Base-by-base conservation (phyloP, 2,329 filamentous ascomycete species). In the Coniochaeta sp. region DNA sequence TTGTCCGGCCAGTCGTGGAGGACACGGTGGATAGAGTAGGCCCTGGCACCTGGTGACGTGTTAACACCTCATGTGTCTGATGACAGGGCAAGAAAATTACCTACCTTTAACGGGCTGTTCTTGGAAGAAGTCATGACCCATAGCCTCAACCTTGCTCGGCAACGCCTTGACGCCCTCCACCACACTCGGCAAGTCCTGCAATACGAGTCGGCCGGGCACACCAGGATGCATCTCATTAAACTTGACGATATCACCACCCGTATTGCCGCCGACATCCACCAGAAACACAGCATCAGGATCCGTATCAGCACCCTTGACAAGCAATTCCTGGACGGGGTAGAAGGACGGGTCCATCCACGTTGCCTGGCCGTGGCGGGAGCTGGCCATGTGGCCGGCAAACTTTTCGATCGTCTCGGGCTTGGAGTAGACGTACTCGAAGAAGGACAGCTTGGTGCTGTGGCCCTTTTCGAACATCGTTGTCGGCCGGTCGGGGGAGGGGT, bases 1-100 rank as follows among this genome's bases (percentile, higher is more conserved):
- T 62, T 63, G 38, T 73, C 71, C 33, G 61, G 53, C 61, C 66
- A 71, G 59, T 71, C 65, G 56, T 71, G 68, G 14, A 71, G 61
- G 8, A 67, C 57, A 1, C 58, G 61, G 53, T 69, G 67, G 62
- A 69, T 62, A 58, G 63, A 70, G 53, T 71, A 71, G 2, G 60
- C 64, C 2, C 65, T 56, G 4, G 67, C 66, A 1, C 69, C 33
- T 38, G 8, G 33, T 20, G 33, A 16, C n/a, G 16, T 9, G 16
- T 38, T 18, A 38, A 20, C n/a, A 18, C n/a, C 12, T 14, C 33
- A 35, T 5, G n/a, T n/a, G n/a, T n/a, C n/a, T n/a, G n/a, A n/a
- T n/a, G n/a, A n/a, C n/a, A n/a, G n/a, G n/a, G n/a, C n/a, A n/a
- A n/a, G n/a, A 35, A 35, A 16, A 18, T 18, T 5, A 38, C 33